Percentiles rank a stretch among this genome's conserved stretches.
Conservation (phyloP, 495 filamentous ascomycete genomes). For the Aspergillus conjunctus region DNA sequence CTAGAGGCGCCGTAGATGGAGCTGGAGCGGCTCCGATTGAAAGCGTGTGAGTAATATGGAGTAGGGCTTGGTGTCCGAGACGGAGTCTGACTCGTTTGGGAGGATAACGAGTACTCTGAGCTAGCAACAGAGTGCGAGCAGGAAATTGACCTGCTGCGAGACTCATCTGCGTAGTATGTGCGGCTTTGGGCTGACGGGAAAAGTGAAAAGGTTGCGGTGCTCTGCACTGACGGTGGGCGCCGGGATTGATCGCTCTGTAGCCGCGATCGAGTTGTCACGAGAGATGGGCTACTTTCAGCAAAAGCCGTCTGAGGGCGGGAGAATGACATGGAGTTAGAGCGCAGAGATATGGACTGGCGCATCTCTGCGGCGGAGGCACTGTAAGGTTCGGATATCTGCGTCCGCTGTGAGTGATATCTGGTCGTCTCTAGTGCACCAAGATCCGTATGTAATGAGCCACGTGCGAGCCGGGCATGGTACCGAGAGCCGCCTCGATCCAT, state of each 20-base stretch:
- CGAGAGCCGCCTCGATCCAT: constrained; percentile 7
- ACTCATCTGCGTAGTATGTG: constrained; percentile 23
- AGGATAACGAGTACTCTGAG: constrained; percentile 22
- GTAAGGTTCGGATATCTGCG: constrained; percentile 24
- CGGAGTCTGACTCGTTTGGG: constrained; percentile 27
- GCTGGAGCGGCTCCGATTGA: constrained; percentile 29
- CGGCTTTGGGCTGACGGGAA: constrained; percentile 26
- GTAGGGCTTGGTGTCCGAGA: constrained; percentile 29
- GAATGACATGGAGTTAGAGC: constrained; percentile 27
- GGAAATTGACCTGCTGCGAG: constrained; percentile 24
- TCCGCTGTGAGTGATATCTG: constrained; percentile 11
- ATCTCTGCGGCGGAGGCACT: constrained; percentile 33
- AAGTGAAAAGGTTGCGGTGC: constrained; percentile 29
- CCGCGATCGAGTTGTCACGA: constrained; percentile 12
- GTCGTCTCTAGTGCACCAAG: constrained; percentile 18
- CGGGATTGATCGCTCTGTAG: constrained; percentile 24
- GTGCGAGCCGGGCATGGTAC: constrained; percentile 1
- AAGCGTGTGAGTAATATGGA: constrained; percentile 21
- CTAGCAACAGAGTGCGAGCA: constrained; percentile 26
- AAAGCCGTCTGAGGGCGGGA: constrained; percentile 33
- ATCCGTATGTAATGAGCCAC: constrained; percentile 15
- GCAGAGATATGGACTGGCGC: constrained; percentile 22
- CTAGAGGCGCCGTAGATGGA: constrained; percentile 35
- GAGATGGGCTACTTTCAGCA: constrained; percentile 27
- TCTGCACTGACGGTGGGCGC: constrained; percentile 36